Conservation (phyloP, 1,284 basidiomycete species). For the Malassezia pachydermatis region DNA sequence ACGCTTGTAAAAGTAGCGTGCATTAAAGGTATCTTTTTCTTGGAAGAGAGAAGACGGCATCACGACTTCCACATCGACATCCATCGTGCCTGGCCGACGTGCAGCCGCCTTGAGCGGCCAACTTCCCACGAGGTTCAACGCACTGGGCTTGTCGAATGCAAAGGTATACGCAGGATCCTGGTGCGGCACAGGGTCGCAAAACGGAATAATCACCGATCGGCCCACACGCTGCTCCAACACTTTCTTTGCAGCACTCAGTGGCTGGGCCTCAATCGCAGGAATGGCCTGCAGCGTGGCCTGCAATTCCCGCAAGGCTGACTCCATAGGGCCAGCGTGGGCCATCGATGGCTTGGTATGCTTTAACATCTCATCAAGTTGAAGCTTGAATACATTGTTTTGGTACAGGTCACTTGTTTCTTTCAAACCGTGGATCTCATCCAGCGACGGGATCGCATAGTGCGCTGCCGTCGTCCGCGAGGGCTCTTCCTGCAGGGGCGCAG, state of each 20-base stretch:
- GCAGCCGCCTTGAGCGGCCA: constrained; percentile 41
- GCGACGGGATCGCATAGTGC: constrained; percentile 52
- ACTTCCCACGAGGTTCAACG: constrained; percentile 55
- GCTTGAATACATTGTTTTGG: constrained; percentile 70
- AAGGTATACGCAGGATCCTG: constrained; percentile 56
- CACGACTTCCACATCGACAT: constrained; percentile 40
- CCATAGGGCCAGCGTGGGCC: constrained; percentile 29
- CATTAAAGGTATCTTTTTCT: constrained; percentile 85
- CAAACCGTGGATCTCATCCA: constrained; percentile 63
- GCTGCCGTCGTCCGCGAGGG: constrained; percentile 19
- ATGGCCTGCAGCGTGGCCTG: constrained; percentile 27
- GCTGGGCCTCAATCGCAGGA: constrained; percentile 20
- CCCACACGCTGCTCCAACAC: constrained; percentile 52
- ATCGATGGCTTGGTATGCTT: constrained; percentile 29
- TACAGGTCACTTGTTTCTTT: constrained; percentile 70
- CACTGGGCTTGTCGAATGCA: constrained; percentile 68
- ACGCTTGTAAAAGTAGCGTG: constrained; percentile 83
- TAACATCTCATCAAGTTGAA: constrained; percentile 50
- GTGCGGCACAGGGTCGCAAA: constrained; percentile 33
- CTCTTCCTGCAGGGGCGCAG: background rate
- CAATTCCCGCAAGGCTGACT: constrained; percentile 36
- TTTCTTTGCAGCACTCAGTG: constrained; percentile 24
- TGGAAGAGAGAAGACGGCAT: constrained; percentile 64
- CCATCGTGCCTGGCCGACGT: constrained; percentile 32
- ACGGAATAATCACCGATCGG: constrained; percentile 50